These are phyloP conservation scores for Spathaspora sp. DNA, from an alignment of 1,139 yeast species.

Conservation along the genomic window DNA sequence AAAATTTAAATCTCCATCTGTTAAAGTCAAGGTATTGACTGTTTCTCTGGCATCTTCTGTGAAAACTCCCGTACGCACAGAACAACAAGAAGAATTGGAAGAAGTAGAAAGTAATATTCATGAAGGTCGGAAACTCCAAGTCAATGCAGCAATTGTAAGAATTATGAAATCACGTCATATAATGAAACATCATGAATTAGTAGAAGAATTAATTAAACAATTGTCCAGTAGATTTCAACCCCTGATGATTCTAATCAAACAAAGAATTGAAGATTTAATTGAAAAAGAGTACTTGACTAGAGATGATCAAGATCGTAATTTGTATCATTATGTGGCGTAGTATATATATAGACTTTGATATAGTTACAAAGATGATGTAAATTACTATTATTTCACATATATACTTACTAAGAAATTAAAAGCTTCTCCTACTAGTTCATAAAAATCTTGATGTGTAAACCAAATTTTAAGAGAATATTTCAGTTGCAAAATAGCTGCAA, in stretches of 20 bases:
- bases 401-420: too few species aligned
- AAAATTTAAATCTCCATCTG: constrained; percentile 67
- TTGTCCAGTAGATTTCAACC: constrained; percentile 68
- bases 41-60: constrained; percentile 40
- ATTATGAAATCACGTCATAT: constrained; percentile 77
- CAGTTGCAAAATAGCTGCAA: too few species aligned
- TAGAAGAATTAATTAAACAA: constrained; percentile 65
- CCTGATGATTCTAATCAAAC: constrained; percentile 65
- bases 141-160: constrained; percentile 88
- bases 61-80: constrained; percentile 33
- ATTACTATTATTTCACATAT: too few species aligned
- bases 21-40: constrained; percentile 76
- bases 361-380: too few species aligned
- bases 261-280: constrained; percentile 74
- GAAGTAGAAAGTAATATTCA: constrained; percentile 34
- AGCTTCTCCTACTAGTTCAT: too few species aligned
- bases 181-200: constrained; percentile 61
- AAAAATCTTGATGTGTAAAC: too few species aligned
- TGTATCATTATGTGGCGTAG: constrained; percentile 73
- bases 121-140: constrained; percentile 55
- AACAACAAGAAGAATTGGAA: constrained; percentile 34
- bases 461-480: too few species aligned
- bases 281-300: constrained; percentile 84
- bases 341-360: not conserved
- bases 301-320: constrained; percentile 57